Percentiles rank a stretch among this genome's conserved stretches.
phyloP scores from a whole-genome alignment of 148 eudicot species.

The Spergularia bocconei region DNA sequence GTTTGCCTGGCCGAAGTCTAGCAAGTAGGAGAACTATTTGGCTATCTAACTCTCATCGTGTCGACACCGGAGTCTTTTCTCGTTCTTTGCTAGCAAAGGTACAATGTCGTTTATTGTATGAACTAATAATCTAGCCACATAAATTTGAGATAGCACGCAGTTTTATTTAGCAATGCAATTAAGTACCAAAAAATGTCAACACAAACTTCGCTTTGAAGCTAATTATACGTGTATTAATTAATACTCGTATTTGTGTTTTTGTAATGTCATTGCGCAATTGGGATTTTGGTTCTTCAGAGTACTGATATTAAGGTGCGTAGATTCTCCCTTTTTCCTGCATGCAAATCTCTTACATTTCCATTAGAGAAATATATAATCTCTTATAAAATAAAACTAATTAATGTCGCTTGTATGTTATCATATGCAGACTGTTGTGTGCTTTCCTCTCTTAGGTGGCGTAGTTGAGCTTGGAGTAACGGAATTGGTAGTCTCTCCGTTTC shows the following conservation, averaged over 20 bases:
- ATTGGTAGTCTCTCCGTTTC: constrained; percentile 28
- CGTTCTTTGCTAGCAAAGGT: constrained; percentile 71
- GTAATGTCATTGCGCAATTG: neutral
- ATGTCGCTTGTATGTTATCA: neutral
- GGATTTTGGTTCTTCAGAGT: constrained; percentile 44
- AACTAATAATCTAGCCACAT: neutral
- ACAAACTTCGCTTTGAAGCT: too few species aligned
- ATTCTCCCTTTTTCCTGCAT: neutral
- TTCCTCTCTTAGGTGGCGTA: constrained; percentile 49
- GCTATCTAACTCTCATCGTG: constrained; percentile 44
- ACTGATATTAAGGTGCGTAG: constrained; percentile 66
- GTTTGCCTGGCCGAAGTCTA: constrained; percentile 57
- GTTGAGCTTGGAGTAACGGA: constrained; percentile 58
- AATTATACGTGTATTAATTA: too few species aligned
- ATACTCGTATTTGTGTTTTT: neutral
- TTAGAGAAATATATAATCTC: too few species aligned
- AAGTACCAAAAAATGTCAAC: too few species aligned
- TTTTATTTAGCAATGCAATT: too few species aligned
- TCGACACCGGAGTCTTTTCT: constrained; percentile 48
- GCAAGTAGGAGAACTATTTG: constrained; percentile 45
- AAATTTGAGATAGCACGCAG: too few species aligned
- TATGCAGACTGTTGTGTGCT: constrained; percentile 59
- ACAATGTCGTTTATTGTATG: neutral
- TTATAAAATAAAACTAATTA: too few species aligned
- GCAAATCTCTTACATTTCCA: neutral